These are phyloP conservation scores for Lipomyces chichibuensis DNA, from an alignment of 805 yeast species.

Conservation along the genomic window DNA sequence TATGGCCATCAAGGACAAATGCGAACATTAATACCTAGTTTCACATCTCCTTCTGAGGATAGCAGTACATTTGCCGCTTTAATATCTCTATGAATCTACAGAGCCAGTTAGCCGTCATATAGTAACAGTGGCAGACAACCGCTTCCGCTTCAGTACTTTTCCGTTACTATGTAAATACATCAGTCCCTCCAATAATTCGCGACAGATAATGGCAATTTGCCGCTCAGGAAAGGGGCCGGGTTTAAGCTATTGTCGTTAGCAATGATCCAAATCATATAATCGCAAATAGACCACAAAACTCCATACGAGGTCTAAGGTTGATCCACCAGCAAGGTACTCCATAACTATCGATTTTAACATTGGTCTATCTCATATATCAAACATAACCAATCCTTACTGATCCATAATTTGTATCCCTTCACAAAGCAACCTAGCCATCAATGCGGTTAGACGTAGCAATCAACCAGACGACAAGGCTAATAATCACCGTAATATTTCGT, in stretches of 20 bases:
- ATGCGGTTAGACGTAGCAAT: neutral
- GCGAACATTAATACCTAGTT: constrained; percentile 48
- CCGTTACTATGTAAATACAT: constrained; percentile 69
- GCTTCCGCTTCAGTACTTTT: constrained; percentile 39
- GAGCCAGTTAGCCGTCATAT: neutral
- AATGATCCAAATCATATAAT: neutral
- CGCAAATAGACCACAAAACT: neutral
- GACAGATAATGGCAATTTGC: constrained; percentile 56
- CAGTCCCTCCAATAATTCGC: constrained; percentile 62
- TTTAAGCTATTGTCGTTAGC: constrained; percentile 37
- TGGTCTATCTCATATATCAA: neutral
- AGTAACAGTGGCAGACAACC: constrained; percentile 47
- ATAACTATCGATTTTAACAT: constrained; percentile 47
- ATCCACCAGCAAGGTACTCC: constrained; percentile 82
- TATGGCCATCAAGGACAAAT: neutral
- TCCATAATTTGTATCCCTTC: constrained; percentile 71
- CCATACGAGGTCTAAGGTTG: constrained; percentile 62
- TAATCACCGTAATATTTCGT: constrained; percentile 59
- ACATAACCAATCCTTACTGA: constrained; percentile 41
- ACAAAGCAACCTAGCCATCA: constrained; percentile 59
- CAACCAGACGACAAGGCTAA: neutral
- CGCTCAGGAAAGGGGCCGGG: constrained; percentile 64
- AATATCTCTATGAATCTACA: constrained; percentile 83
- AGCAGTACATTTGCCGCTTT: constrained; percentile 85
- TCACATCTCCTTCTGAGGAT: constrained; percentile 71